Conservation (phyloP, 345 rosid genomes). For the Citrus maxima region DNA sequence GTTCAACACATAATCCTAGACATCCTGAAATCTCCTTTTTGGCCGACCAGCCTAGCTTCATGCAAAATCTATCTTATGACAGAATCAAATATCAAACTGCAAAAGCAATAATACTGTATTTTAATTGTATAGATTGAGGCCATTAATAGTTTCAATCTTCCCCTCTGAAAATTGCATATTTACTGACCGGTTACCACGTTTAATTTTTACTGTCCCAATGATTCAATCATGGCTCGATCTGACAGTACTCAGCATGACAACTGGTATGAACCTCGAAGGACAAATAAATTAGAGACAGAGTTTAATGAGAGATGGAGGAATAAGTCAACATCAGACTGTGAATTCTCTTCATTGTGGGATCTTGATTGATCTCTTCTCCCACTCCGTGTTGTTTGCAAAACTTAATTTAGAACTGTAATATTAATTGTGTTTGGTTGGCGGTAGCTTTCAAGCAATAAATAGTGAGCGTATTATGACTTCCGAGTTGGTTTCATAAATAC, state of each 20-base stretch:
- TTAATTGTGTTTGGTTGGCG: slow-evolving; percentile 20
- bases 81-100: too few relatives aligned
- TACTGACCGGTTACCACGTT: background rate
- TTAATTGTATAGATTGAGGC: background rate
- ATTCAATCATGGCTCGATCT: slow-evolving; percentile 26
- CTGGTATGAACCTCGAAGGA: slow-evolving; percentile 14
- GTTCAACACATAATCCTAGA: background rate
- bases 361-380: background rate
- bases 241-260: slow-evolving; percentile 20
- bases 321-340: slow-evolving; percentile 12
- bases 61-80: background rate
- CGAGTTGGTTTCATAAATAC: slow-evolving; percentile 9
- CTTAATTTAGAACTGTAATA: slow-evolving; percentile 7
- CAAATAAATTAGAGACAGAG: background rate
- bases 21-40: background rate
- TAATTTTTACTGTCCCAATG: slow-evolving; percentile 32
- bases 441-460: slow-evolving; percentile 22
- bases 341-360: background rate
- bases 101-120: background rate
- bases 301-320: background rate
- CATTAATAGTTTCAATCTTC: background rate
- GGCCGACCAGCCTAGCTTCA: background rate
- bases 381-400: background rate
- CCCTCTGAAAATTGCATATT: background rate
- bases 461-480: too few relatives aligned